phyloP scores from a whole-genome alignment of 768 basidiomycete species.

The Mycena crocata region DNA sequence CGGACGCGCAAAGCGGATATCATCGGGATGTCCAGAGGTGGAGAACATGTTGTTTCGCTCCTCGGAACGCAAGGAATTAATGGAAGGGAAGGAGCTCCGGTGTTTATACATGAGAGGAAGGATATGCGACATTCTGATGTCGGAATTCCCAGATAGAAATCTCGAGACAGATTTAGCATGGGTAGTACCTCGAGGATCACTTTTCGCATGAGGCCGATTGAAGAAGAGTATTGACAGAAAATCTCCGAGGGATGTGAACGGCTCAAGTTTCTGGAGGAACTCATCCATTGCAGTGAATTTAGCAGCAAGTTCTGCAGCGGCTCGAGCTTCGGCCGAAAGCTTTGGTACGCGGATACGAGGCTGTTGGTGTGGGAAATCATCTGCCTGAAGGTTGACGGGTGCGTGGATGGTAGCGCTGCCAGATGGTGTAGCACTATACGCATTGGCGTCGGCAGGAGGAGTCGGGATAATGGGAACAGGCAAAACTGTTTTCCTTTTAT shows the following conservation, averaged over 20 bases:
- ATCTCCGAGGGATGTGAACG: not conserved
- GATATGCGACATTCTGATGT: not conserved
- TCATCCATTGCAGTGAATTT: not conserved
- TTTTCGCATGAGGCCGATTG: not conserved
- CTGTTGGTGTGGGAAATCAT: not conserved
- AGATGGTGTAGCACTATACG: too few species aligned
- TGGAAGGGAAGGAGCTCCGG: not conserved
- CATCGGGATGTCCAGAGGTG: not conserved
- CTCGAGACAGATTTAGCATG: not conserved
- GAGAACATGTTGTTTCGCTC: conserved; percentile 2
- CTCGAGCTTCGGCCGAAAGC: not conserved
- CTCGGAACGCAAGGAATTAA: not conserved
- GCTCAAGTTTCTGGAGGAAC: not conserved
- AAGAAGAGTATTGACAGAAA: not conserved
- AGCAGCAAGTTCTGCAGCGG: too few species aligned
- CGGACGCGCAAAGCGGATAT: not conserved
- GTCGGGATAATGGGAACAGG: too few species aligned
- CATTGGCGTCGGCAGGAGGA: too few species aligned
- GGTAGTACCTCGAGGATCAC: not conserved
- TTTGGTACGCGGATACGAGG: not conserved
- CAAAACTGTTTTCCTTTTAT: too few species aligned
- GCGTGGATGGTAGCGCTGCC: too few species aligned
- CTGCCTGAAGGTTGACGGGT: too few species aligned
- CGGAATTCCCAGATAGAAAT: not conserved
- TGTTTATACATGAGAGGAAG: not conserved